Percentiles rank a stretch among this genome's conserved stretches.
Conservation (phyloP, 192 early-diverging fungal genomes). For the Paraglomus brasilianum region DNA sequence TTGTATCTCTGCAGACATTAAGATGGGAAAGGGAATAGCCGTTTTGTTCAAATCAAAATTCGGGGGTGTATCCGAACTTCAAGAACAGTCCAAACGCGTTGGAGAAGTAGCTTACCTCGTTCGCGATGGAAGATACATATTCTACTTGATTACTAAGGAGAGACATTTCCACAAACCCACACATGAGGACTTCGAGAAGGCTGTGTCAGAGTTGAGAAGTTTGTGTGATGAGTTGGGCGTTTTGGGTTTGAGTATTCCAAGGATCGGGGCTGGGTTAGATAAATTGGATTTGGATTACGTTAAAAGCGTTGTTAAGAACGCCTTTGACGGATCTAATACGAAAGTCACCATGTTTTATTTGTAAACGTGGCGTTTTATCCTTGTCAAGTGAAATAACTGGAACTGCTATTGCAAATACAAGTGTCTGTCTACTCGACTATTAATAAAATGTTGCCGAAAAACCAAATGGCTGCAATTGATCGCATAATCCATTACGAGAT, state of each 20-base stretch:
- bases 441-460: too few species aligned
- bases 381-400: background rate
- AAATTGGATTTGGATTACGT: constrained; percentile 28
- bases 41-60: constrained; percentile 33
- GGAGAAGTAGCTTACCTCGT: constrained; percentile 34
- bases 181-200: constrained; percentile 25
- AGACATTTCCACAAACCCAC: constrained; percentile 31
- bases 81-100: constrained; percentile 30
- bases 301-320: background rate
- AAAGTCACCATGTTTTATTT: constrained; percentile 34
- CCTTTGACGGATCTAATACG: constrained; percentile 25
- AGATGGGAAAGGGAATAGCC: constrained; percentile 36
- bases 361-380: background rate
- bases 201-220: constrained; percentile 24
- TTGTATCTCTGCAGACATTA: constrained; percentile 35
- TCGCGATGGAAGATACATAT: constrained; percentile 31
- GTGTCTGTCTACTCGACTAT: too few species aligned
- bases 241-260: constrained; percentile 32
- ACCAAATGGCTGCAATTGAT: too few species aligned
- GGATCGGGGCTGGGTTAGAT: constrained; percentile 28
- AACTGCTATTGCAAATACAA: too few species aligned
- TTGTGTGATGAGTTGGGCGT: constrained; percentile 35
- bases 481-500: too few species aligned
- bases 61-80: constrained; percentile 24
- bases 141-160: constrained; percentile 39